Conservation (phyloP, 768 basidiomycete genomes). For the Lyophyllum decastes region DNA sequence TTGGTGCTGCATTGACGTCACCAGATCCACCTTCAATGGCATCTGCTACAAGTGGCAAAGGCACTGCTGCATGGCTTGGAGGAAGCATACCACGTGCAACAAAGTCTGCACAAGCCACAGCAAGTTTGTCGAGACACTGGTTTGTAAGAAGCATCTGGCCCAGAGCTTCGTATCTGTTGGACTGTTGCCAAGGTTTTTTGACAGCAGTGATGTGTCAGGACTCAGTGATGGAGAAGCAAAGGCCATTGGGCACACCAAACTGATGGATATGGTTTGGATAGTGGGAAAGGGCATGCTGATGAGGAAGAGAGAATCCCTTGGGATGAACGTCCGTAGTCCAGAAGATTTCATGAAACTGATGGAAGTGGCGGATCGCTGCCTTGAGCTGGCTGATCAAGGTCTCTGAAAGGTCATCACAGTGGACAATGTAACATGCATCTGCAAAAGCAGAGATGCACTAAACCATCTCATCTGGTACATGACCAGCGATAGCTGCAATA, state of each 20-base stretch:
- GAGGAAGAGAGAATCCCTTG: not conserved
- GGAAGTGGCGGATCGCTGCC: not conserved
- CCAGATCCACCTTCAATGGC: not conserved
- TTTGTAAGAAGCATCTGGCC: not conserved
- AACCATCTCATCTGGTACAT: not conserved
- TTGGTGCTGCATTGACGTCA: not conserved
- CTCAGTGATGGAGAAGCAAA: not conserved
- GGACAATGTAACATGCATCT: not conserved
- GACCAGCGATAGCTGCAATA: conserved; percentile 18
- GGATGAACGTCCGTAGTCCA: not conserved
- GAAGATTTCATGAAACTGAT: not conserved
- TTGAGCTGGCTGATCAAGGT: not conserved
- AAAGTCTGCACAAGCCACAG: not conserved
- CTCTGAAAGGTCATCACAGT: not conserved
- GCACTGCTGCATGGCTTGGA: no score
- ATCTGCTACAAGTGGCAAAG: not conserved
- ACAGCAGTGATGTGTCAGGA: not conserved
- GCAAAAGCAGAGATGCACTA: not conserved
- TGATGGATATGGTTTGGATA: not conserved
- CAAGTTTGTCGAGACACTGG: not conserved
- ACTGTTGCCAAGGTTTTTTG: not conserved
- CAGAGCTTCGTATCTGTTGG: not conserved
- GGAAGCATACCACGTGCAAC: not conserved
- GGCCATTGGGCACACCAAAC: not conserved
- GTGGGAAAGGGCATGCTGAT: not conserved